Evolutionary conservation across 2,329 filamentous ascomycete species (phyloP).

Genomic region (Curvularia lunata): DNA sequence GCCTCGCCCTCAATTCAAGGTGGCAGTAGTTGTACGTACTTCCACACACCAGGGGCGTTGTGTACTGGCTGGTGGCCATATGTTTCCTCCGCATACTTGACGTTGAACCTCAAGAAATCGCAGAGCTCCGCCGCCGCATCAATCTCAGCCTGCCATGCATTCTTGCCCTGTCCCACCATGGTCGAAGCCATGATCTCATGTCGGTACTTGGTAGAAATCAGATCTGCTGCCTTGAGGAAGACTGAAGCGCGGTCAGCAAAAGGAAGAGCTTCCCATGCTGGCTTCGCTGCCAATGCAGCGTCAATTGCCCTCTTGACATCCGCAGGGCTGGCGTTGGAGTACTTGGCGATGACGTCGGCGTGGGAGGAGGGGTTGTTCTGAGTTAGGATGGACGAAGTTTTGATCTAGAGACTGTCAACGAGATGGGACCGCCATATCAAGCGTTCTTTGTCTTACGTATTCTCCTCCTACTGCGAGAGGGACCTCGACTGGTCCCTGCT

Average conservation of each 20-base stretch:
- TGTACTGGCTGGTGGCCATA: slow-evolving; percentile 87
- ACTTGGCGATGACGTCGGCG: slow-evolving; percentile 75
- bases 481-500: slow-evolving; percentile 74
- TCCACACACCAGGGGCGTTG: slow-evolving; percentile 86
- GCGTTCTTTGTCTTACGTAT: slow-evolving; percentile 60
- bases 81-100: slow-evolving; percentile 89
- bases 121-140: slow-evolving; percentile 90
- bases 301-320: slow-evolving; percentile 83
- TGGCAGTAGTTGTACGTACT: slow-evolving; percentile 55
- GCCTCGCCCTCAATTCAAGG: slow-evolving; percentile 6
- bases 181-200: slow-evolving; percentile 97
- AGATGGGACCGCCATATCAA: not conserved
- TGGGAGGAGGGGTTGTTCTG: slow-evolving; percentile 88
- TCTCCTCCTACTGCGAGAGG: slow-evolving; percentile 85
- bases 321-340: slow-evolving; percentile 77
- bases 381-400: slow-evolving; percentile 66
- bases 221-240: slow-evolving; percentile 94
- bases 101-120: slow-evolving; percentile 94
- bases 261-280: slow-evolving; percentile 82
- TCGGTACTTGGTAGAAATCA: slow-evolving; percentile 89
- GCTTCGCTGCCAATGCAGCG: slow-evolving; percentile 83
- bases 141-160: slow-evolving; percentile 99
- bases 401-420: slow-evolving; percentile 60
- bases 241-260: slow-evolving; percentile 91
- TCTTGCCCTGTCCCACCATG: slow-evolving; percentile 97